Conservation (phyloP, 1,284 basidiomycete genomes). For the Trichosporon sp. region DNA sequence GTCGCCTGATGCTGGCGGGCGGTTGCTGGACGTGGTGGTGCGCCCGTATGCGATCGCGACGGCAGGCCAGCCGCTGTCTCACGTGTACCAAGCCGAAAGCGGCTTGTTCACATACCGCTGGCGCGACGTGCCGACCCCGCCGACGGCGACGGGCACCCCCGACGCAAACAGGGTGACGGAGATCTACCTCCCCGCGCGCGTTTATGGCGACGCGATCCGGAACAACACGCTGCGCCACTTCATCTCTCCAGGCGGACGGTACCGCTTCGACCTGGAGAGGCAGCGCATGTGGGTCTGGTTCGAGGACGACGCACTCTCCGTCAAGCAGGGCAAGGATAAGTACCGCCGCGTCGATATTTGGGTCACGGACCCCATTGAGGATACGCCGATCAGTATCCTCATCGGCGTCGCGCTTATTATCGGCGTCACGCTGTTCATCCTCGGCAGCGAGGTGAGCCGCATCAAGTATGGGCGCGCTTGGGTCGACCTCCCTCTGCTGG, state of each 20-base stretch:
- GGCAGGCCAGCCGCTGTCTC: conserved; percentile 36
- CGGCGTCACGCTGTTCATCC: background rate
- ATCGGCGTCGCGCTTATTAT: background rate
- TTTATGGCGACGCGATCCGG: conserved; percentile 18
- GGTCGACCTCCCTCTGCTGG: conserved; percentile 1
- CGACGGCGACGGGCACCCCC: background rate
- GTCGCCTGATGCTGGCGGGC: conserved; percentile 68
- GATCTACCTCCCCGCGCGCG: conserved; percentile 61
- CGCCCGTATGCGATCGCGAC: conserved; percentile 47
- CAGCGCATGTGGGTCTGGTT: conserved; percentile 41
- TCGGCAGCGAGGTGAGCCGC: conserved; percentile 8
- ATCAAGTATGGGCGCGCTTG: conserved; percentile 3
- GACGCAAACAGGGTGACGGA: conserved; percentile 60
- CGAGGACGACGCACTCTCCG: conserved; percentile 18
- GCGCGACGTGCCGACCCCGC: conserved; percentile 18
- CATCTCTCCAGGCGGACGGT: conserved; percentile 27
- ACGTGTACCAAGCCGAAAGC: conserved; percentile 27
- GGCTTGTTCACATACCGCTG: conserved; percentile 30
- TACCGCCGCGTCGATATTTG: conserved; percentile 30
- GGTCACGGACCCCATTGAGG: conserved; percentile 17
- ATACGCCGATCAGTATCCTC: background rate
- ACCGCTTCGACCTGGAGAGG: conserved; percentile 27
- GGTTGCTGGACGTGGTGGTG: conserved; percentile 71
- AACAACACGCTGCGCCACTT: conserved; percentile 18
- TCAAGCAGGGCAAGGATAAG: background rate